These are phyloP conservation scores for Chlorella sp. DNA, from an alignment of 139 green algal species.

Conservation along the genomic window DNA sequence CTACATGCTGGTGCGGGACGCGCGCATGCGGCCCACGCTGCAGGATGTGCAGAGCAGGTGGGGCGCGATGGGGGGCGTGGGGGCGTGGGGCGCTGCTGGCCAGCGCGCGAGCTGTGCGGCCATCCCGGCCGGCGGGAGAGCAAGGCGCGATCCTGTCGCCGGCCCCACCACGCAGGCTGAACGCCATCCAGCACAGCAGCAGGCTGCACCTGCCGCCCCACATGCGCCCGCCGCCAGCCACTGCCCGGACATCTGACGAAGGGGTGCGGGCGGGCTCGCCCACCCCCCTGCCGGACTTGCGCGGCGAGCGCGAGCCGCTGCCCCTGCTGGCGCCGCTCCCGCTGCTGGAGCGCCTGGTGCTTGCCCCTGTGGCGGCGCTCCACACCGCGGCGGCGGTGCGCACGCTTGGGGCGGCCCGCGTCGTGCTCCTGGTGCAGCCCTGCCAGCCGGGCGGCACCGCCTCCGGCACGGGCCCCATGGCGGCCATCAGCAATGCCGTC, in stretches of 20 bases:
- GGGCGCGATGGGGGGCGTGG: background rate
- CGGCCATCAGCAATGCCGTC: no score
- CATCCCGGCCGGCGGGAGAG: no score
- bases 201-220: slow-evolving; percentile 19
- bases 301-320: no score
- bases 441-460: background rate
- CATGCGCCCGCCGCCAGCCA: no score
- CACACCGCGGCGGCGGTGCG: background rate
- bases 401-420: background rate
- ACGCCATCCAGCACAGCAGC: slow-evolving; percentile 4
- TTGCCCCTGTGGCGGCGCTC: slow-evolving; percentile 10
- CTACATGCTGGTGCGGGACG: slow-evolving; percentile 69
- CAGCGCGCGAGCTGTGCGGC: no score
- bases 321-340: slow-evolving; percentile 16
- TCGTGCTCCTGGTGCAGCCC: slow-evolving; percentile 23
- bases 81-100: no score
- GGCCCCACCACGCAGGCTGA: slow-evolving; percentile 10
- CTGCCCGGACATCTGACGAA: no score
- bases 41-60: slow-evolving; percentile 32
- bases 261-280: no score
- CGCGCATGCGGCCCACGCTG: slow-evolving; percentile 50
- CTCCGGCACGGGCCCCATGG: no score
- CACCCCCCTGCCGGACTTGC: no score
- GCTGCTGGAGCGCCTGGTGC: slow-evolving; percentile 1
- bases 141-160: no score